phyloP scores from a whole-genome alignment of 2,329 filamentous ascomycete species.

The Penicillium crustosum region DNA sequence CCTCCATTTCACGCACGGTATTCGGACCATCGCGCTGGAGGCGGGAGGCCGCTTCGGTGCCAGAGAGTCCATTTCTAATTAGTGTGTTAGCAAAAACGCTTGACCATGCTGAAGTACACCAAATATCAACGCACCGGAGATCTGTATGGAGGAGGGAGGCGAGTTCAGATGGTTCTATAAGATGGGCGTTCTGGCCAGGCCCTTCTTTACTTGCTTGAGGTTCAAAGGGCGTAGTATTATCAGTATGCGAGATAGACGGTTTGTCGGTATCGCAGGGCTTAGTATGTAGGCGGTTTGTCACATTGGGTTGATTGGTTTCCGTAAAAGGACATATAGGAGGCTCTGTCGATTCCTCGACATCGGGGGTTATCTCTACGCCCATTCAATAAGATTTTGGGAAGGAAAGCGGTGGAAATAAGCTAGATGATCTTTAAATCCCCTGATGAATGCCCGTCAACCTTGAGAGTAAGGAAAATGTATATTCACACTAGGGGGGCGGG shows the following conservation, averaged over 20 bases:
- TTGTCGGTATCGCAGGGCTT: constrained; percentile 16
- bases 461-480: background rate
- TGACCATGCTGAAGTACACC: background rate
- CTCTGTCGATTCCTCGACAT: constrained; percentile 46
- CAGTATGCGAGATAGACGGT: constrained; percentile 12
- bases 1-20: constrained; percentile 68
- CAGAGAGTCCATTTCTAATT: constrained; percentile 60
- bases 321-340: constrained; percentile 40
- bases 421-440: constrained; percentile 2
- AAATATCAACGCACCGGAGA: constrained; percentile 15
- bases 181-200: constrained; percentile 12
- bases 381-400: constrained; percentile 34
- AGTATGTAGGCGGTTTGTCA: constrained; percentile 16
- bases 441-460: background rate
- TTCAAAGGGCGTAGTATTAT: constrained; percentile 8
- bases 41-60: constrained; percentile 63
- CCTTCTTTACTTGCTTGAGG: background rate
- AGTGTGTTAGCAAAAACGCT: background rate
- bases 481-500: background rate
- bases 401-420: background rate
- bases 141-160: constrained; percentile 18
- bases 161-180: constrained; percentile 16
- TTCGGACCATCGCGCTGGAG: constrained; percentile 68
- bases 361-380: constrained; percentile 40
- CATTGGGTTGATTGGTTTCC: constrained; percentile 25